Evolutionary conservation across 2,329 filamentous ascomycete genomes (phyloP), one percentile per base, ranked within the genome.

Genomic region (Clonostachys rhizophaga): DNA sequence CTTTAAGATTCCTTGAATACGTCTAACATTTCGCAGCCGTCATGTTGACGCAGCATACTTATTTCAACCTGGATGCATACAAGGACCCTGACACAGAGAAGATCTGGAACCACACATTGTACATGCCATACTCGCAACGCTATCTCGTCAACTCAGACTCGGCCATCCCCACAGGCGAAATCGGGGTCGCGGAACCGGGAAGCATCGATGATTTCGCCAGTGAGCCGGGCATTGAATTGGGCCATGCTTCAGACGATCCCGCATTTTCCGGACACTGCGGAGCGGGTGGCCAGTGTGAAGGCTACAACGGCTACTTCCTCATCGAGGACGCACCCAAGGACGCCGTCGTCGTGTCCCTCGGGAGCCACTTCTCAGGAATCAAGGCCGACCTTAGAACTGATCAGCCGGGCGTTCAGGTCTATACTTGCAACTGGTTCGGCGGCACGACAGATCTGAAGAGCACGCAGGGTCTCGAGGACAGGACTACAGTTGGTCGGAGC

Each of bases 401-500:
- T 59, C 86, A 89, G 67, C 72, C 78, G 17, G 86, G 85, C 5
- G 71, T 88, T 52, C 84, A 89, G 59, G 72, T 91, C 50, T 91
- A 89, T 66, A 79, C 78, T 42, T 91, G 87, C 69, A 70, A 70
- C 48, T 77, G 73, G 72, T 72, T 73, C 60, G 71, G 74, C 49
- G 72, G 72, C 24, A 63, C 62, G 66, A 67, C 75, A 3, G 61
- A 73, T 1, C 57, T 85, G 47, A 85, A 85, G 67, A 72, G 70
- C 41, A 81, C 77, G 2, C 82, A 86, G 66, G 80, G 80, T 13
- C 69, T 77, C 39, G 58, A 54, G 18, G 61, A 57, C 3, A 60
- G 64, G n/a, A 64, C 58, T 40, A 70, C 62, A 52, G 74, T 81
- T 8, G 68, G 70, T 47, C 63, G 86, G 61, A 85, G 84, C 57